Conservation (phyloP, 202 grass and related monocot species). For the Elaeis oleifera region DNA sequence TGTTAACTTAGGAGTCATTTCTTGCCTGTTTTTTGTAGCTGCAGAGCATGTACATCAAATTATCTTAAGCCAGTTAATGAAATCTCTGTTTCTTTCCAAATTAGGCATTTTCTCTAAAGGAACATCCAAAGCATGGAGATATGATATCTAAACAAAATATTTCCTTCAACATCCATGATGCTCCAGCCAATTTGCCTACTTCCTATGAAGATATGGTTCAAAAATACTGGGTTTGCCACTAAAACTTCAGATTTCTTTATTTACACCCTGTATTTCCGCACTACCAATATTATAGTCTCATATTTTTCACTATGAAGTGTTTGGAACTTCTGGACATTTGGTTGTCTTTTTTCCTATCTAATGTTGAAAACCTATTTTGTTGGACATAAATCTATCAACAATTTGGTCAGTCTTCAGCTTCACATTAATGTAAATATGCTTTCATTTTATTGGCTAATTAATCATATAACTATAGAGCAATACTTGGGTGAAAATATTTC, state of each 20-base stretch:
- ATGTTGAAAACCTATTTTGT: too few species aligned
- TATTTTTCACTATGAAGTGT: too few species aligned
- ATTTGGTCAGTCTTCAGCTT: too few species aligned
- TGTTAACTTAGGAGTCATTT: not conserved
- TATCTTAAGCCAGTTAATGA: not conserved
- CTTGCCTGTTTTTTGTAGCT: not conserved
- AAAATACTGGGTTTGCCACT: slow-evolving; percentile 68
- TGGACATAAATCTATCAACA: too few species aligned
- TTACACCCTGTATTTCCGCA: slow-evolving; percentile 21
- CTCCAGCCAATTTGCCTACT: slow-evolving; percentile 27
- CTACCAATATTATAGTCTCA: too few species aligned
- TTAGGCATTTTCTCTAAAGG: slow-evolving; percentile 95
- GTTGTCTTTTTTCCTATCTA: too few species aligned
- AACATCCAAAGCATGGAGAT: slow-evolving; percentile 50
- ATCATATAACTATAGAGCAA: too few species aligned
- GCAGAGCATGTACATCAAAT: not conserved
- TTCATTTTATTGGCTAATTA: too few species aligned
- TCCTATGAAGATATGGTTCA: slow-evolving; percentile 30
- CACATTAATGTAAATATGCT: too few species aligned
- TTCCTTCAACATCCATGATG: slow-evolving; percentile 33
- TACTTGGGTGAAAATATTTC: too few species aligned
- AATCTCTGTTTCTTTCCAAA: slow-evolving; percentile 29
- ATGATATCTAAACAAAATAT: too few species aligned
- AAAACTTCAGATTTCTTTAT: slow-evolving; percentile 16
- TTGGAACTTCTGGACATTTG: too few species aligned